Base-by-base conservation (phyloP, 768 basidiomycete species). In the Tylopilus intermedius region DNA sequence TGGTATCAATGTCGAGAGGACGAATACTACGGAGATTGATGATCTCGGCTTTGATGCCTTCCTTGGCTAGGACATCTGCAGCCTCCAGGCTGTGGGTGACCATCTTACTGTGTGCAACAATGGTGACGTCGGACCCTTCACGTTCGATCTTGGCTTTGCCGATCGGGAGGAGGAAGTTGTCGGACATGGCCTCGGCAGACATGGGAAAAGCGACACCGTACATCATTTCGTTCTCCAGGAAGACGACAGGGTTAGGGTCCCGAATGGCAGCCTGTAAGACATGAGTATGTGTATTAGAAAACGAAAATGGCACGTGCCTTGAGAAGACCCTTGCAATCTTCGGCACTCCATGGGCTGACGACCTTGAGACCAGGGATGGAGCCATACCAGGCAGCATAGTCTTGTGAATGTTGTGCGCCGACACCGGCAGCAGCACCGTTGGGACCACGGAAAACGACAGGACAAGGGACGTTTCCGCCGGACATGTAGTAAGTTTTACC, bases 401-500 rank as follows among this genome's bases (percentile, higher is more conserved):
- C 95, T 71, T 98, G 95, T 15, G 93, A 96, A 68, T 98, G 95
- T 72, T 98, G 95, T 22, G 95, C 95, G 39, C 62, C 96, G 38
- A 99, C 96, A 80, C 96, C 96, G 47, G 94, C 73, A 45, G 96
- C 96, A 46, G 96, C 96, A 69, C 96, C 96, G 71, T 99, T 99
- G 56, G 96, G 96, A 48, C 96, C 96, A 74, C 96, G 92, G 87
- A 99, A 99, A 50, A 97, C 95, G 57, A 99, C 90, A 22, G 96
- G 94, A 76, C 95, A 98, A 10, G 94, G 90, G 15, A 97, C 94
- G 65, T 94, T 97, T 58, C 96, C 96, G 53, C 96, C 96, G 37
- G 96, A 98, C 96, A 99, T 99, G 82, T 99, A 99, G 74, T 97
- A 94, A 4, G 96, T 99, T 79, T 98, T 99, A 55, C 92, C 96